Evolutionary conservation across 768 basidiomycete genomes (phyloP), one percentile per base, ranked within the genome.

Genomic region (Lactarius hengduanensis): DNA sequence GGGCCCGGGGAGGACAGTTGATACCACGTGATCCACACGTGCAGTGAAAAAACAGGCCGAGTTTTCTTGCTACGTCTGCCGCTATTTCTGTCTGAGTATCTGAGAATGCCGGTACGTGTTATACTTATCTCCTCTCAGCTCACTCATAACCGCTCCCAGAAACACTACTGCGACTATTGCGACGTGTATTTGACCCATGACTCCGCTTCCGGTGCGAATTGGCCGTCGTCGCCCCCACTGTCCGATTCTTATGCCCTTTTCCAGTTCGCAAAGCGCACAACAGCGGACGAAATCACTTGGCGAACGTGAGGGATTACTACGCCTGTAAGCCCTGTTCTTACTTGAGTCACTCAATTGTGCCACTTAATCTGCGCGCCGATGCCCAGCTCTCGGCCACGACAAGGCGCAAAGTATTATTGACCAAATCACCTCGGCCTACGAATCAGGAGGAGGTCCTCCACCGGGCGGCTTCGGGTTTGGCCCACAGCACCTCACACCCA

Each of bases 341-440:
- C 1, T 30, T n/a, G 2, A 57, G 53, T 36, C 4, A 20, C 22
- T 5, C 15, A 34, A 11, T n/a, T 28, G 55, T 16, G 32, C 62
- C 45, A 30, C 47, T 67, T 70, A 38, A 76, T 38, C 40, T 63
- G 70, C 32, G 32, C 16, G 63, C 57, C 54, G 16, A 22, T 65
- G 64, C 26, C 41, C 71, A 92, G 91, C 91, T 2, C 85, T 93
- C 63, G 91, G 91, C 63, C 94, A 98, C 78, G 96, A 98, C 83
- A 96, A 96, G 77, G 96, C 96, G 20, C 97, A 99, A 77, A 94
- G 80, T 72, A 94, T 98, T 76, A 98, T 99, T 75, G 96, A 99
- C 84, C 93, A 96, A 77, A 98, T 99, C 77, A 96, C 94, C 43
- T 88, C 91, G 26, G 88, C 91, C 30, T 97, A 96, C 74, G 96